Evolutionary conservation across 495 filamentous ascomycete species (phyloP).

Genomic region (Xylaria castorea): DNA sequence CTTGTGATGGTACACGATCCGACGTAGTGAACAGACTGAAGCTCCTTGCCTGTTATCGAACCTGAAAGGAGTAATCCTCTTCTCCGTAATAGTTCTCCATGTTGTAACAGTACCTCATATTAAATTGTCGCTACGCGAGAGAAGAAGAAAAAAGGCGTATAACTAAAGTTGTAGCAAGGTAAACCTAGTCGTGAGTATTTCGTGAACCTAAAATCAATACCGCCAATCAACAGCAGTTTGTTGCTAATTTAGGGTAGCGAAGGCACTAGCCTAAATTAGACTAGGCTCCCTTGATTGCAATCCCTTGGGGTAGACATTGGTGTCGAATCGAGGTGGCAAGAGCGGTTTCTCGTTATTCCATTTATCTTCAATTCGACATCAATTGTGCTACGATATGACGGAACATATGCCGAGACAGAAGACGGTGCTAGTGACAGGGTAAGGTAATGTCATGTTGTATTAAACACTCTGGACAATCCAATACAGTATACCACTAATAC

Average conservation of each 20-base stretch:
- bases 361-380: background rate
- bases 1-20: background rate
- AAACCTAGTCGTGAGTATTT: too few relatives aligned
- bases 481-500: background rate
- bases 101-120: background rate
- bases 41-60: background rate
- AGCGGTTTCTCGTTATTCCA: background rate
- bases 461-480: background rate
- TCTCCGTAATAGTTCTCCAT: background rate
- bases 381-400: conserved; percentile 20
- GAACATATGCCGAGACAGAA: conserved; percentile 48
- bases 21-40: background rate
- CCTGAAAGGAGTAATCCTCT: background rate
- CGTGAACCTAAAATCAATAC: background rate
- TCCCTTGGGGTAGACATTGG: too few relatives aligned
- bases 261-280: background rate
- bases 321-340: background rate
- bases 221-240: background rate
- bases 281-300: background rate
- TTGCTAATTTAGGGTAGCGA: background rate
- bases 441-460: conserved; percentile 16
- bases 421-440: conserved; percentile 61
- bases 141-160: background rate
- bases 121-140: background rate
- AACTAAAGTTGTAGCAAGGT: too few relatives aligned